Evolutionary conservation across 306 rosid species (phyloP).

Genomic region (Senna tora): DNA sequence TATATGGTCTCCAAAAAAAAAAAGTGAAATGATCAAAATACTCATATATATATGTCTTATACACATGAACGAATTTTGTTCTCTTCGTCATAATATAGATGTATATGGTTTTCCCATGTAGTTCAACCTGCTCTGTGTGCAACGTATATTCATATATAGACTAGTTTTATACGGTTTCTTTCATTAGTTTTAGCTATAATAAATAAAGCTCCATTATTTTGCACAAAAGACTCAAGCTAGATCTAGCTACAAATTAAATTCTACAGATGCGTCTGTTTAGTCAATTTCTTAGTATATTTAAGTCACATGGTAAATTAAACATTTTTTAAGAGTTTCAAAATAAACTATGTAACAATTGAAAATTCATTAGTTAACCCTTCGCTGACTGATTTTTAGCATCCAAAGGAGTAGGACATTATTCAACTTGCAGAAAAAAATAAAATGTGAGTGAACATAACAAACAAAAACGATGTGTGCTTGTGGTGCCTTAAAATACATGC

Average conservation of each 20-base stretch:
- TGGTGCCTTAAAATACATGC: background rate
- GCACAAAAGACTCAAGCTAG: background rate
- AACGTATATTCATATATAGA: background rate
- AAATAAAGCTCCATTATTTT: too few relatives aligned
- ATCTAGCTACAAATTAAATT: background rate
- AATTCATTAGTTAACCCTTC: too few relatives aligned
- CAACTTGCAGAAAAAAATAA: conserved; percentile 8
- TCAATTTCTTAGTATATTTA: background rate
- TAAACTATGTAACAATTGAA: too few relatives aligned
- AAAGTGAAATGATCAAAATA: too few relatives aligned
- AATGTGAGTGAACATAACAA: background rate
- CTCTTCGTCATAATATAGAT: too few relatives aligned
- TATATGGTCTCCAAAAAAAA: too few relatives aligned
- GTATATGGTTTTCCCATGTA: too few relatives aligned
- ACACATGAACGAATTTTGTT: too few relatives aligned
- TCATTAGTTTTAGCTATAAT: background rate
- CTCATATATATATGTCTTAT: too few relatives aligned
- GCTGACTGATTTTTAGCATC: too few relatives aligned
- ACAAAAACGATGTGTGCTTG: background rate
- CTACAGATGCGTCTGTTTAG: background rate
- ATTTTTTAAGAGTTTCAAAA: too few relatives aligned
- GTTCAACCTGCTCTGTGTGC: background rate
- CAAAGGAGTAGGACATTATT: too few relatives aligned
- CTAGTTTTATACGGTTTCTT: background rate
- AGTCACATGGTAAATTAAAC: background rate